phyloP scores from a whole-genome alignment of 2,329 filamentous ascomycete genomes.

The Triangularia verruculosa region DNA sequence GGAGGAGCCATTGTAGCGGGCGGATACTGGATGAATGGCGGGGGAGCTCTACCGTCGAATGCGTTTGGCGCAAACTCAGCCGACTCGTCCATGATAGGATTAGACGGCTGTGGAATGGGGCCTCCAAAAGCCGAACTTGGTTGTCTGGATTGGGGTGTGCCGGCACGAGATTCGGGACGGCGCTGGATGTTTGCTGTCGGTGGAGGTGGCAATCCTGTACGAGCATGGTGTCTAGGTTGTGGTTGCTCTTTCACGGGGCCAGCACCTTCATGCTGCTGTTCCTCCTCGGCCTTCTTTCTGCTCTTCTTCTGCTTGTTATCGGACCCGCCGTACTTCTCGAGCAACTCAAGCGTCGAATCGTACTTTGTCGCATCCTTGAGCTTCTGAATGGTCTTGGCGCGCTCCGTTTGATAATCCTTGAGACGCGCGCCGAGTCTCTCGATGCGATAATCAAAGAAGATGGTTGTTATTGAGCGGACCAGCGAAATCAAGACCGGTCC shows the following conservation, averaged over 20 bases:
- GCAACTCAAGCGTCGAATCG: conserved; percentile 85
- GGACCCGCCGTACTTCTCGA: conserved; percentile 86
- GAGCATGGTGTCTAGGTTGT: conserved; percentile 17
- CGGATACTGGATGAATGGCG: conserved; percentile 28
- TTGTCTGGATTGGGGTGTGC: conserved; percentile 29
- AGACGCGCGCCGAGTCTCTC: conserved; percentile 65
- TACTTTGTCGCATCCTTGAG: conserved; percentile 95
- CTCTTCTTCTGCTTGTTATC: conserved; percentile 46
- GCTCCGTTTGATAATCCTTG: conserved; percentile 72
- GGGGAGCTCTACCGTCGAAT: conserved; percentile 38
- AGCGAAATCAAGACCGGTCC: conserved; percentile 81
- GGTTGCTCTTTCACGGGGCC: conserved; percentile 14
- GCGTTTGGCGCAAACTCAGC: conserved; percentile 76
- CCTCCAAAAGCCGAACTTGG: conserved; percentile 18
- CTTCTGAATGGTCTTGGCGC: conserved; percentile 84
- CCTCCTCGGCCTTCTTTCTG: conserved; percentile 30
- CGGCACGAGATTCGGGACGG: conserved; percentile 28
- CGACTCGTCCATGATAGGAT: conserved; percentile 37
- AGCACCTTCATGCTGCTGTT: conserved; percentile 23
- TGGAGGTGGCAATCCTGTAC: conserved; percentile 48
- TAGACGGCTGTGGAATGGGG: conserved; percentile 20
- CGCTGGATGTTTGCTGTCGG: conserved; percentile 61
- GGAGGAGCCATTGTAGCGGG: conserved; percentile 24
- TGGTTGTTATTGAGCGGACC: conserved; percentile 62
- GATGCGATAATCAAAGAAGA: conserved; percentile 80